Conservation (phyloP, 768 basidiomycete species). For the Mycena belliarum region DNA sequence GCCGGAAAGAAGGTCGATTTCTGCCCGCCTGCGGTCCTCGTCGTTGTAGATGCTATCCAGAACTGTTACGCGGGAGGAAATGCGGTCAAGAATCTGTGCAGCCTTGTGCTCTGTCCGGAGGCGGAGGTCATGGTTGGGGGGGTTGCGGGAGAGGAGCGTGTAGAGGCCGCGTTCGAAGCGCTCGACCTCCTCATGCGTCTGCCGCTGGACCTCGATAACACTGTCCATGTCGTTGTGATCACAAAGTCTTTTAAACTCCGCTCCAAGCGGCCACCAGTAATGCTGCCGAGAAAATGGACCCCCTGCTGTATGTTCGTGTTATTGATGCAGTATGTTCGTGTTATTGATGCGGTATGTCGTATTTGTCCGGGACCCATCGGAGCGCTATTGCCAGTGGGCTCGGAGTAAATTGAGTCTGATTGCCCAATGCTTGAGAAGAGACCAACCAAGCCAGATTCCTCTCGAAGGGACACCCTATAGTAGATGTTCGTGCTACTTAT, state of each 20-base stretch:
- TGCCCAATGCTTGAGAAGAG: too few relatives aligned
- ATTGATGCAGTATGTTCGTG: too few relatives aligned
- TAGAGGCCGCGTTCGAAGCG: slow-evolving; percentile 87
- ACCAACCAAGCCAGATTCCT: too few relatives aligned
- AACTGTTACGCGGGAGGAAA: slow-evolving; percentile 64
- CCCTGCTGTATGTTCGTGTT: too few relatives aligned
- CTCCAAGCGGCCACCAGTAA: too few relatives aligned
- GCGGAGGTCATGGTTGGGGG: slow-evolving; percentile 59
- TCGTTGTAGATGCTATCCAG: slow-evolving; percentile 80
- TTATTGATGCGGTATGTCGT: too few relatives aligned
- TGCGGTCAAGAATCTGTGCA: slow-evolving; percentile 83
- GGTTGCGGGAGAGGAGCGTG: slow-evolving; percentile 72
- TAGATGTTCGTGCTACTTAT: too few relatives aligned
- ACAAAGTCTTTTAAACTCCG: slow-evolving; percentile 58
- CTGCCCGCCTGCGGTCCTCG: slow-evolving; percentile 67
- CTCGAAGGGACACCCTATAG: too few relatives aligned
- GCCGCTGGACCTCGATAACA: slow-evolving; percentile 89
- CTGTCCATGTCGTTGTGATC: slow-evolving; percentile 74
- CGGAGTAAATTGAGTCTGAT: too few relatives aligned
- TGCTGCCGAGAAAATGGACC: too few relatives aligned
- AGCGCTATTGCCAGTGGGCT: too few relatives aligned
- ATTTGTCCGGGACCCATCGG: too few relatives aligned
- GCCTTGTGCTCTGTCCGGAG: slow-evolving; percentile 88
- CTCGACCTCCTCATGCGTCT: slow-evolving; percentile 95
- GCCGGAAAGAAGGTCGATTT: slow-evolving; percentile 63